Evolutionary conservation across 495 filamentous ascomycete species (phyloP), one percentile per base, ranked within the genome.

Genomic region (Tuber indicum): DNA sequence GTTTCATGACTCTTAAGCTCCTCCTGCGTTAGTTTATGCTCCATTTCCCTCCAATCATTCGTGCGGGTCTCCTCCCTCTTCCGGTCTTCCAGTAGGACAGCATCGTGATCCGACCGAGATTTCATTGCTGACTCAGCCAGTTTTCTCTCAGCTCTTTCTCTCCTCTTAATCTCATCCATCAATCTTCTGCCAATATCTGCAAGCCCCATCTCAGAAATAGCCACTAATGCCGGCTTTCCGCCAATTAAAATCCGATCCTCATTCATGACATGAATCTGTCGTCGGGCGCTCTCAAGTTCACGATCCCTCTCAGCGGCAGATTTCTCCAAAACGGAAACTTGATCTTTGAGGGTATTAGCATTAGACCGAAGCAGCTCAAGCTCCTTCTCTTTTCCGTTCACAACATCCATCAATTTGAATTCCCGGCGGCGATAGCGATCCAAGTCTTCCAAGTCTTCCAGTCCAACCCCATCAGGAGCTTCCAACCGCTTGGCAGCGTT

Each of bases 361-460:
- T 79, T 75, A 3, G 69, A 74, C 21, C 81, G 73, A 14, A 81
- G 46, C 21, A 79, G 75, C 62, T 83, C 82, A n/a, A 83, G 69
- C 71, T 83, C 81, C 32, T 80, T 78, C 62, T 81, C 82, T 41
- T 80, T 83, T 23, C 78, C 81, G 21, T 83, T 78, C 16, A 83
- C 72, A 6, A 77, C 74, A 3, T 74, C 73, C 21, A 75, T 43
- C 4, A 78, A 43, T 26, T 83, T 80, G 16, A 58, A 70, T 71
- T 83, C 78, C 26, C 76, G 43, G 21, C 74, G 70, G 36, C 74
- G 72, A 21, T 62, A 71, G 43, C 72, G 49, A n/a, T 49, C 74
- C 26, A 75, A 72, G 36, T 74, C 71, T 69, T 81, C 74, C 6
- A 71, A 47, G 43, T 72, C 70, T 71, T 71, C 72, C 3, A 45